Conservation (phyloP, 2,329 filamentous ascomycete genomes). For the Zymoseptoria ardabiliae region DNA sequence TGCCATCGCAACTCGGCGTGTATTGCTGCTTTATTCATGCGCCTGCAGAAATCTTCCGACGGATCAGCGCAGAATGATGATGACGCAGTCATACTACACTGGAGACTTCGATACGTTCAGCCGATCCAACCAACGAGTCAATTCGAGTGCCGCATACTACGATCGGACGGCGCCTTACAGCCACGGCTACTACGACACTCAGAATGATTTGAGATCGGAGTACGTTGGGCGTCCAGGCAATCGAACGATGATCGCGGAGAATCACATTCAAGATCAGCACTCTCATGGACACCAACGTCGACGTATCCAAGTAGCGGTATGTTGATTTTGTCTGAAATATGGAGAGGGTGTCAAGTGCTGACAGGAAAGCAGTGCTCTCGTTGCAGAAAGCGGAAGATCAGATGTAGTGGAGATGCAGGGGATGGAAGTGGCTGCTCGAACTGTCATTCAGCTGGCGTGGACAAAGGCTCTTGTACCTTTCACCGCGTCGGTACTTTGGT, state of each 20-base stretch:
- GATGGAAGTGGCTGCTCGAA: constrained; percentile 73
- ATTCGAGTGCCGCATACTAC: constrained; percentile 19
- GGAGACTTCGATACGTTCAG: constrained; percentile 21
- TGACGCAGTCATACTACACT: constrained; percentile 25
- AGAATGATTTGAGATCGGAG: constrained; percentile 20
- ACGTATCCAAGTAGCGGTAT: constrained; percentile 49
- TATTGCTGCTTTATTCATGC: constrained; percentile 5
- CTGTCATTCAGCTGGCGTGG: constrained; percentile 66
- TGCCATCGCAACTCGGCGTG: neutral
- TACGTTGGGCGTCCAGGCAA: constrained; percentile 16
- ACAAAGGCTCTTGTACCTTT: constrained; percentile 61
- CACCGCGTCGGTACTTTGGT: constrained; percentile 54
- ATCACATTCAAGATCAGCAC: constrained; percentile 30
- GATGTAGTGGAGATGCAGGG: constrained; percentile 79
- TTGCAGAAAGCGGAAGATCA: constrained; percentile 89
- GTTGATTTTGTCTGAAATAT: constrained; percentile 11
- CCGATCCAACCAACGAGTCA: constrained; percentile 17
- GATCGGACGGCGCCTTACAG: constrained; percentile 21
- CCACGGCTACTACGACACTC: constrained; percentile 20
- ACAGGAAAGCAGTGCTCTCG: constrained; percentile 62
- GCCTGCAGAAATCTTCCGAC: constrained; percentile 10
- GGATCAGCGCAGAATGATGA: constrained; percentile 21
- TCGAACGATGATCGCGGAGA: constrained; percentile 23
- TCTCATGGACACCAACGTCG: constrained; percentile 34
- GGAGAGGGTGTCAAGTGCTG: constrained; percentile 2